Base-by-base conservation (phyloP, 176 grass and related monocot genomes). In the Musa acuminata region DNA sequence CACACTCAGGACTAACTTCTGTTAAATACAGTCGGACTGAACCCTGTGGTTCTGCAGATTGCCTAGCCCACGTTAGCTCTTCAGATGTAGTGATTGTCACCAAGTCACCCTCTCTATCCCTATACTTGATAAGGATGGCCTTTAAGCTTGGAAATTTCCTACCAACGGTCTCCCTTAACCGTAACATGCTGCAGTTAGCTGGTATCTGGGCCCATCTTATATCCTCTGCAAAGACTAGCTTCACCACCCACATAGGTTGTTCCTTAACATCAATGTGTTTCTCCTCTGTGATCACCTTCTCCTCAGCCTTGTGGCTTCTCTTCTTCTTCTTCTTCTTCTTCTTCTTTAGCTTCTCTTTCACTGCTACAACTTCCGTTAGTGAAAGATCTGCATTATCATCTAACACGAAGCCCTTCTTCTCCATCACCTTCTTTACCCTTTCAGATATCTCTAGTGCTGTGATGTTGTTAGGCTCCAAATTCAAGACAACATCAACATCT, bases 61-160 rank as follows among this genome's bases (percentile, higher is more conserved):
- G 90, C 75, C 88, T 88, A 3, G 89, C 94, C 86, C 87, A 98
- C 53, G 77, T 82, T 24, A 98, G 71, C 59, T 98, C 94, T 75
- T 98, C 82, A 0, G 84, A 64, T 49, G 90, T 80, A 11, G 94
- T 93, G 79, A 98, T 93, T 25, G 94, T 98, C 66, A 93, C 90
- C 75, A 98, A 84, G 75, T 98, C 94, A 8, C 90, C 94, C 73
- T 98, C 90, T 77, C 71, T 98, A 78, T 98, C 94, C 78, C 82
- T 89, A 57, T 93, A 93, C 71, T 98, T 98, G 73, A 98, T 74
- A 74, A 93, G 84, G 79, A 90, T 77, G 17, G 80, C 77, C 81
- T 85, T 98, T 53, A 91, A 73, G 19, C 90, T 79, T 0, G 94
- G 87, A 83, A 93, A 98, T 82, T 93, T 98, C 80, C 82, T 75